Conservation (phyloP, 2,329 filamentous ascomycete genomes). For the Fusarium siculi region DNA sequence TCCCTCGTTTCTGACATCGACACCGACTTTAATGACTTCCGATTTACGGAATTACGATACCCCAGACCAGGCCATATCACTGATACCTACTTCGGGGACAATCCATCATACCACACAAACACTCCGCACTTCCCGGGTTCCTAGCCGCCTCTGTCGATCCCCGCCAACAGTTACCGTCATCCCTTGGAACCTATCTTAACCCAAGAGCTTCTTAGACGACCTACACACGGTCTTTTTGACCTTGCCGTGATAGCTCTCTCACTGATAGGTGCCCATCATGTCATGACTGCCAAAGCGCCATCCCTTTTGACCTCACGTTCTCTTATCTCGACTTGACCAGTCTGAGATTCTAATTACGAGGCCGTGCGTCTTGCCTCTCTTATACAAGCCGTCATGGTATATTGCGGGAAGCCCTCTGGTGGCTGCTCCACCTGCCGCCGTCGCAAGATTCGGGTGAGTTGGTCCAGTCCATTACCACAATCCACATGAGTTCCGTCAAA, state of each 20-base stretch:
- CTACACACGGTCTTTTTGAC: not conserved
- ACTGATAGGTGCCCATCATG: conserved; percentile 33
- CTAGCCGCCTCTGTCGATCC: not conserved
- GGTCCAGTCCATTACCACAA: not conserved
- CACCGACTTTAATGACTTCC: conserved; percentile 4
- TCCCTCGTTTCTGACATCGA: not conserved
- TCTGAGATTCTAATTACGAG: not conserved
- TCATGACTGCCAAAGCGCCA: conserved; percentile 28
- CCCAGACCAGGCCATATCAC: not conserved
- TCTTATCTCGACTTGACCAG: conserved; percentile 2
- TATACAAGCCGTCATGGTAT: conserved; percentile 59
- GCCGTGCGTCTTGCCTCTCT: conserved; percentile 1
- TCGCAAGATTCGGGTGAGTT: conserved; percentile 65
- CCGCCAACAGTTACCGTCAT: not conserved
- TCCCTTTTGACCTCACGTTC: not conserved
- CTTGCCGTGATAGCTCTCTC: not conserved
- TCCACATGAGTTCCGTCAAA: not conserved
- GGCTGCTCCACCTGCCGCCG: conserved; percentile 66
- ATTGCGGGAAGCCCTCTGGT: conserved; percentile 67
- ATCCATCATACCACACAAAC: not conserved
- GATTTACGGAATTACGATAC: conserved; percentile 15
- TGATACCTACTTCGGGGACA: not conserved
- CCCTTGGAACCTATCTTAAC: not conserved
- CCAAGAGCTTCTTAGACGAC: conserved; percentile 1
- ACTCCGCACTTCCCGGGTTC: not conserved